Evolutionary conservation across 371 early-diverging fungal genomes (phyloP).

Genomic region (Gilbertella persicaria): DNA sequence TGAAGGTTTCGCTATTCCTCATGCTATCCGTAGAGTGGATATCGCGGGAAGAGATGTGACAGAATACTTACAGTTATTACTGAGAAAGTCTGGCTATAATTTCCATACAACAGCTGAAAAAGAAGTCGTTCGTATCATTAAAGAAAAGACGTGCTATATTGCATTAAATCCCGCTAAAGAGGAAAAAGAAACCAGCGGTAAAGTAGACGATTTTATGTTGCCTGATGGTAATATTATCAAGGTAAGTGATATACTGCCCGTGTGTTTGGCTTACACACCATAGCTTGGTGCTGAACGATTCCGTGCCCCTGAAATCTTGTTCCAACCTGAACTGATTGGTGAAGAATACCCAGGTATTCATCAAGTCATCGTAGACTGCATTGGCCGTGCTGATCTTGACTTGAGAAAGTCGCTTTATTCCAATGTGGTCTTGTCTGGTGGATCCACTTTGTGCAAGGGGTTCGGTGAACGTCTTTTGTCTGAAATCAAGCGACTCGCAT

Average conservation of each 20-base stretch:
- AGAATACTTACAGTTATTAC: constrained; percentile 80
- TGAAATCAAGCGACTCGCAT: constrained; percentile 83
- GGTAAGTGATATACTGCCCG: constrained; percentile 31
- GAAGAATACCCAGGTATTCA: constrained; percentile 89
- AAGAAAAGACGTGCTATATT: constrained; percentile 95
- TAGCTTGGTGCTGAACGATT: constrained; percentile 84
- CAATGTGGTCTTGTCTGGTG: constrained; percentile 93
- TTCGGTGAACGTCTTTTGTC: constrained; percentile 77
- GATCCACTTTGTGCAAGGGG: constrained; percentile 77
- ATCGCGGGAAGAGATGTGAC: constrained; percentile 95
- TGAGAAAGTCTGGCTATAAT: constrained; percentile 85
- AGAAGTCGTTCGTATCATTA: constrained; percentile 92
- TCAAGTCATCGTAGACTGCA: constrained; percentile 87
- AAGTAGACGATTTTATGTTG: constrained; percentile 79
- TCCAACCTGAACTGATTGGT: constrained; percentile 90
- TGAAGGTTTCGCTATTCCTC: constrained; percentile 91
- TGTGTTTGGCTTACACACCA: not conserved
- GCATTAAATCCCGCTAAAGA: constrained; percentile 88
- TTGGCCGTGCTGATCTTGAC: constrained; percentile 90
- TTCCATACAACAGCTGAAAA: constrained; percentile 92
- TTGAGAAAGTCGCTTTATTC: constrained; percentile 83
- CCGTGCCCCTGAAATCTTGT: constrained; percentile 85
- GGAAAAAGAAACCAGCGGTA: constrained; percentile 77
- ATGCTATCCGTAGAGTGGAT: constrained; percentile 91
- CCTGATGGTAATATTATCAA: constrained; percentile 93